These are phyloP conservation scores for Botrytis sinoallii DNA, from an alignment of 2,329 filamentous ascomycete species.

Conservation along the genomic window DNA sequence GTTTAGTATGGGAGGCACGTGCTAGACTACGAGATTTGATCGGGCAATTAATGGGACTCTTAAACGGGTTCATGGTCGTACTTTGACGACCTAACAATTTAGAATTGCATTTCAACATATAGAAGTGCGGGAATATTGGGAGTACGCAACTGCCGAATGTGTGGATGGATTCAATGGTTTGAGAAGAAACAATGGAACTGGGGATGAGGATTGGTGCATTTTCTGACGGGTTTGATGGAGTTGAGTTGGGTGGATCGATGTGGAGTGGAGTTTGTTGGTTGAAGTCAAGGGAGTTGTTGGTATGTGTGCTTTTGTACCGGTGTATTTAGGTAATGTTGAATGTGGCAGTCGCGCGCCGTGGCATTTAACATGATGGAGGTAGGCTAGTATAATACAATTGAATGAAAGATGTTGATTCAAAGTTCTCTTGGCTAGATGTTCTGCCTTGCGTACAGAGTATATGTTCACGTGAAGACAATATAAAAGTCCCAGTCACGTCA, in stretches of 20 bases:
- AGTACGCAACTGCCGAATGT: neutral
- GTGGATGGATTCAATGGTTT: neutral
- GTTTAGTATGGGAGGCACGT: neutral
- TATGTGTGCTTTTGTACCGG: neutral
- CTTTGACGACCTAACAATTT: neutral
- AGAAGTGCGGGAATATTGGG: conserved; percentile 1
- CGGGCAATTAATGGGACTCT: neutral
- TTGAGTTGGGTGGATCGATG: neutral
- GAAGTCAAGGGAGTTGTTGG: neutral
- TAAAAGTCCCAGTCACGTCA: neutral
- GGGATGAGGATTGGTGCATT: neutral
- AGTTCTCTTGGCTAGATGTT: neutral
- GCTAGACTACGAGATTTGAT: neutral
- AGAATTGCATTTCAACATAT: conserved; percentile 7
- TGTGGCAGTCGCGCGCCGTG: neutral
- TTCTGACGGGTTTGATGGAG: neutral
- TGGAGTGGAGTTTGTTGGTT: neutral
- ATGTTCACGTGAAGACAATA: neutral
- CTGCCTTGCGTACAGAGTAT: neutral
- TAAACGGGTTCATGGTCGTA: neutral
- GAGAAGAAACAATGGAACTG: neutral
- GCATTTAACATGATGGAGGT: neutral
- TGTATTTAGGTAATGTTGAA: neutral
- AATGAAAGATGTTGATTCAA: neutral
- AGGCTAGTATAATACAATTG: neutral